Base-by-base conservation (phyloP, 2,329 filamentous ascomycete species). In the Fonsecaea pugnacius region DNA sequence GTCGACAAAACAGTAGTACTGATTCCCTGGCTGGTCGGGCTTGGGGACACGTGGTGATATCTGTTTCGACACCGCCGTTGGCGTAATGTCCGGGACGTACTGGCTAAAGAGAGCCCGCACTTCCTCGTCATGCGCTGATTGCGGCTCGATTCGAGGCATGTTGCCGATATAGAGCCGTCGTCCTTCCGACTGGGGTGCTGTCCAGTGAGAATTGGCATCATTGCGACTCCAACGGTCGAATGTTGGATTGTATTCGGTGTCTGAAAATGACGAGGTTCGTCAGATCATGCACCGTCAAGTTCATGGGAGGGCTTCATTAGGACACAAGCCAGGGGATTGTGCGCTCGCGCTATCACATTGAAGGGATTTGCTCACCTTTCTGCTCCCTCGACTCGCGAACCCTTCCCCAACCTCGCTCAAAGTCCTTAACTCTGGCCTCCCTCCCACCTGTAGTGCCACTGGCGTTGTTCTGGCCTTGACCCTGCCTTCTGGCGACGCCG, bases 1-100 rank as follows among this genome's bases (percentile, higher is more conserved):
- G 70, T 89, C 86, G n/a, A 89, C 84, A 64, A 89, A 89, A 70
- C 85, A 85, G 74, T 86, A 89, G 75, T 89, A 84, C 71, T 86
- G 81, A 67, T 85, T 82, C 33, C 84, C 85, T 0, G 80, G 77
- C 46, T 79, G 78, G n/a, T 78, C 74, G 30, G 77, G 78, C 63
- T 81, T 88, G 16, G 55, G 55, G 71, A 78, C 86, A 72, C 80
- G 87, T 67, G 82, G 85, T 53, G 82, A 88, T 79, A 84, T 89
- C 51, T 82, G 72, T 72, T 83, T 83, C 72, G 78, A 82, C 62
- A 83, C 76, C 58, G 78, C 78, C 69, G 79, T 75, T 71, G 83
- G 73, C 14, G 78, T 73, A 67, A 78, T 80, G 12, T 74, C 79
- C 14, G 76, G 71, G 18, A 67, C 48, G 38, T 68, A 60, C 10